Evolutionary conservation across 495 filamentous ascomycete genomes (phyloP), one percentile per base, ranked within the genome.

Genomic region (Penicillium mononematosum): DNA sequence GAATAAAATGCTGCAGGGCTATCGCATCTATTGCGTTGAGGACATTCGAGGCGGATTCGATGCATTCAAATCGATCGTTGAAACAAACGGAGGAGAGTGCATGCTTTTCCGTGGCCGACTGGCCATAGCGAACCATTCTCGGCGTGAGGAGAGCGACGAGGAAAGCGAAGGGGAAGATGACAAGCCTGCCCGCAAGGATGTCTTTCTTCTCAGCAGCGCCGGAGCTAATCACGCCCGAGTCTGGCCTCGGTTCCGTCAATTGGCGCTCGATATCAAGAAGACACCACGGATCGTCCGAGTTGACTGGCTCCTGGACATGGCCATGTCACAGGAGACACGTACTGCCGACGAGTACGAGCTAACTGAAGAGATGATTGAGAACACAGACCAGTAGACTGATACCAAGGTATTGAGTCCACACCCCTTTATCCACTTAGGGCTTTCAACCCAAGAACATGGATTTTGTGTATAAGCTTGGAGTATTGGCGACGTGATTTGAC

Each of bases 271-370:
- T 38, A 82, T 85, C 17, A 83, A 87, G 58, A 89, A 89, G 77
- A 80, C 82, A 38, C 86, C 90, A 9, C 78, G 85, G 27, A 86
- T 99, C 48, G 90, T 96, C 16, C 81, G 78, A 19, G 79, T 86
- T 19, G 91, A 98, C 63, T 99, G 95, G 95, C 67, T 98, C 61
- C 73, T 98, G 62, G 87, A 91, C 57, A 84, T 90, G 58, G 90
- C 90, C 4, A 91, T 98, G 89, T 85, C 82, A 53, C 94, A 99
- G 74, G 75, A 88, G 64, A 60, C 89, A 45, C 77, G 76, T 19
- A 86, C 85, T 70, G 75, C 84, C 41, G 79, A 85, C 29, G 78
- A 76, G 53, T 96, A 91, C 71, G 74, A 76, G 62, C 58, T 80
- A 61, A 65, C 58, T 12, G 75, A 78, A 45, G 68, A 70, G 8